These are phyloP conservation scores for Evansstolkia leycettana DNA, from an alignment of 495 filamentous ascomycete genomes.

Conservation along the genomic window DNA sequence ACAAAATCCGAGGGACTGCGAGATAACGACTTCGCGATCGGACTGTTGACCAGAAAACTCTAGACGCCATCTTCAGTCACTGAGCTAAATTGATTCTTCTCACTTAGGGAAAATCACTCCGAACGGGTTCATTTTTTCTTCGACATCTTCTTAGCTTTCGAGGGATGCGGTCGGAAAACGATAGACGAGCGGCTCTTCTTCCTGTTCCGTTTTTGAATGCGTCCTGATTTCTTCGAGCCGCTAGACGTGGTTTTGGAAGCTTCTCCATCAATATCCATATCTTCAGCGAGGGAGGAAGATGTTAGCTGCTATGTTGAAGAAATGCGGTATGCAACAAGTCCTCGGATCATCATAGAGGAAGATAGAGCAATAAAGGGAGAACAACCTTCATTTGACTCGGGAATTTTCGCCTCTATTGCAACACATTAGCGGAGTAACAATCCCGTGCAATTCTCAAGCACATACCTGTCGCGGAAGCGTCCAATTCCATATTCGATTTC, in stretches of 20 bases:
- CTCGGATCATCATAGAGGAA: no score
- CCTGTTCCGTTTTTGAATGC: slow-evolving; percentile 26
- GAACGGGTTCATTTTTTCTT: slow-evolving; percentile 18
- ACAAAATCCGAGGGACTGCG: no score
- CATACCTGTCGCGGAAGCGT: slow-evolving; percentile 17
- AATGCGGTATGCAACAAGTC: no score
- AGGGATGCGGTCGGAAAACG: slow-evolving; percentile 22
- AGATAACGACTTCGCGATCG: no score
- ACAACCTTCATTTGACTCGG: slow-evolving; percentile 15
- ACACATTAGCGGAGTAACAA: no score
- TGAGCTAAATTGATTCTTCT: neutral
- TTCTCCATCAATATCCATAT: slow-evolving; percentile 25
- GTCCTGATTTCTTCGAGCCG: slow-evolving; percentile 15
- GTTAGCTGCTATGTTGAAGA: no score
- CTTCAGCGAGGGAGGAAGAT: slow-evolving; percentile 10
- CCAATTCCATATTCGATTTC: slow-evolving; percentile 12
- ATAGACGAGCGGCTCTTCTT: slow-evolving; percentile 30
- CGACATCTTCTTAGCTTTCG: slow-evolving; percentile 15
- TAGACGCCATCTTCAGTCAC: neutral
- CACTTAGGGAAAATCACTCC: no score
- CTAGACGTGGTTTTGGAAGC: slow-evolving; percentile 11
- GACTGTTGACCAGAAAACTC: neutral
- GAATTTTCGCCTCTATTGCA: slow-evolving; percentile 6
- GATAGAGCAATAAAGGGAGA: no score
- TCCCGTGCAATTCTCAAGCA: neutral